Percentiles rank a stretch among this genome's conserved stretches.
These are phyloP conservation scores for Fusarium haematococcum DNA, from an alignment of 2,329 filamentous ascomycete genomes.

Conservation along the genomic window DNA sequence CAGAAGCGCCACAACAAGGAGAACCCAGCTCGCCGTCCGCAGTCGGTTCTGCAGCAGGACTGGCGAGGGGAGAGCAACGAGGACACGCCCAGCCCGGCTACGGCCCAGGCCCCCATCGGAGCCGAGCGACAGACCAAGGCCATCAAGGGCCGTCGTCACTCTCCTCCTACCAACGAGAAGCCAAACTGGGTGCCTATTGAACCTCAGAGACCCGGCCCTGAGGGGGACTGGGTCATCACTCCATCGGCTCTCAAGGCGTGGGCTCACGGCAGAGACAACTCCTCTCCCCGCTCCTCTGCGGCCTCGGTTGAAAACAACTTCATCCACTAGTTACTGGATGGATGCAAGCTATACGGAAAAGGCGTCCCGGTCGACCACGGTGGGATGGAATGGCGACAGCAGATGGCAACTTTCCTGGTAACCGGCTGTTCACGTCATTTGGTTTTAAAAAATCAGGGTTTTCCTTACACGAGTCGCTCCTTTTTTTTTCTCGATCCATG, in stretches of 20 bases:
- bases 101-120: conserved; percentile 27
- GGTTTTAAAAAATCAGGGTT: neutral
- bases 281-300: conserved; percentile 23
- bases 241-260: conserved; percentile 20
- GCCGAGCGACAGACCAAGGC: conserved; percentile 26
- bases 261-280: conserved; percentile 13
- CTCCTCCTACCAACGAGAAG: neutral
- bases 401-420: neutral
- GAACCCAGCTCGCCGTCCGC: neutral
- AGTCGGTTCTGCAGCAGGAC: conserved; percentile 16
- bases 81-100: neutral
- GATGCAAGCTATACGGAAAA: conserved; percentile 7
- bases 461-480: neutral
- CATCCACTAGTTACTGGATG: conserved; percentile 2
- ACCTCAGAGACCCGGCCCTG: conserved; percentile 47
- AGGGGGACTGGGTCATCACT: conserved; percentile 20
- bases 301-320: conserved; percentile 17
- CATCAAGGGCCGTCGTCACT: conserved; percentile 2
- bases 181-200: conserved; percentile 46
- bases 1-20: conserved; percentile 39
- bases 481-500: neutral
- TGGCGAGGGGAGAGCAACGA: conserved; percentile 28
- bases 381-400: neutral
- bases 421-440: neutral
- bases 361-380: neutral